Evolutionary conservation across 495 filamentous ascomycete genomes (phyloP).

Genomic region (Aspergillus kassunensis): DNA sequence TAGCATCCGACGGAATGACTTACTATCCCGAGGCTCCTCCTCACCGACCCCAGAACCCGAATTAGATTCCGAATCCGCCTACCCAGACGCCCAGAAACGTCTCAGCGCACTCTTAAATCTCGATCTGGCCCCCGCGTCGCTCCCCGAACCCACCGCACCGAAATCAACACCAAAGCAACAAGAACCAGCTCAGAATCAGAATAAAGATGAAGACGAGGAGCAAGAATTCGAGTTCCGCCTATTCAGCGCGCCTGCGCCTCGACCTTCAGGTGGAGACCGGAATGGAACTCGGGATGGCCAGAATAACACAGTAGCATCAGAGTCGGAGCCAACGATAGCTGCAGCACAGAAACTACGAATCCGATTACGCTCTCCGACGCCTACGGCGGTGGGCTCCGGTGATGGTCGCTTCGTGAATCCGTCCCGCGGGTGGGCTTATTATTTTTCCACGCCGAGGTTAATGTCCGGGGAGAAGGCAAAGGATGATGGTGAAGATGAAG

Average conservation of each 20-base stretch:
- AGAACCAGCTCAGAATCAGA: background rate
- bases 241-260: constrained; percentile 34
- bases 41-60: constrained; percentile 30
- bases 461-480: constrained; percentile 12
- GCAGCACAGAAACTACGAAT: constrained; percentile 40
- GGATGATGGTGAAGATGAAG: constrained; percentile 9
- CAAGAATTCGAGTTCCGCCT: constrained; percentile 48
- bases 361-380: constrained; percentile 39
- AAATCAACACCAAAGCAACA: background rate
- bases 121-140: constrained; percentile 20
- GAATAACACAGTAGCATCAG: background rate
- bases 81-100: constrained; percentile 34
- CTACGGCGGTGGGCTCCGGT: constrained; percentile 19
- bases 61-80: constrained; percentile 6
- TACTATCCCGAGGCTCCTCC: constrained; percentile 26
- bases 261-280: background rate
- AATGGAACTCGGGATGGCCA: background rate
- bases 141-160: background rate
- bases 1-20: constrained; percentile 43
- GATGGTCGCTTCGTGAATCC: constrained; percentile 42
- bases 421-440: constrained; percentile 44
- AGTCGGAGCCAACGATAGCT: constrained; percentile 3
- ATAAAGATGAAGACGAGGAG: constrained; percentile 33
- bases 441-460: constrained; percentile 35
- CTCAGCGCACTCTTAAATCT: constrained; percentile 41